These are phyloP conservation scores for Candolleomyces efflorescens DNA, from an alignment of 768 basidiomycete species.

Conservation along the genomic window DNA sequence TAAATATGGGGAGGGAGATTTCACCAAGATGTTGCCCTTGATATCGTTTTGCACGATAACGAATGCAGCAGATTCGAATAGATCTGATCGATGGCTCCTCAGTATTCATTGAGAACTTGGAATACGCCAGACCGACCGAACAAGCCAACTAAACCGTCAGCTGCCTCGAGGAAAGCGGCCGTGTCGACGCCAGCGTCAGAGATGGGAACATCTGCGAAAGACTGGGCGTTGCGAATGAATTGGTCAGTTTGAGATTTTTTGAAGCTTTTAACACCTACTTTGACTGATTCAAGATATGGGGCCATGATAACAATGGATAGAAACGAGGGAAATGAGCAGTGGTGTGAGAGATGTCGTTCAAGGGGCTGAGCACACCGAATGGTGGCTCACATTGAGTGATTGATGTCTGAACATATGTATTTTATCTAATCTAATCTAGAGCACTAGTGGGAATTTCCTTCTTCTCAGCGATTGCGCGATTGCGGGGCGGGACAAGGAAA, in stretches of 20 bases:
- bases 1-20: slow-evolving; percentile 17
- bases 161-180: slow-evolving; percentile 79
- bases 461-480: neutral
- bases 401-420: neutral
- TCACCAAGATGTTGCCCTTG: slow-evolving; percentile 86
- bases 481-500: neutral
- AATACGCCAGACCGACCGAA: slow-evolving; percentile 61
- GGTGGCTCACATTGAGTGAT: too few relatives aligned
- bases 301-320: slow-evolving; percentile 44
- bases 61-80: slow-evolving; percentile 85
- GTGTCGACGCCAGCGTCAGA: slow-evolving; percentile 90
- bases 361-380: too few relatives aligned
- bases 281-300: slow-evolving; percentile 70
- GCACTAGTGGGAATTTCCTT: neutral
- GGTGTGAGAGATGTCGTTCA: neutral
- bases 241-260: neutral
- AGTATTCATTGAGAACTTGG: neutral
- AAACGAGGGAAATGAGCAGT: neutral
- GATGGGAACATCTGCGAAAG: slow-evolving; percentile 88
- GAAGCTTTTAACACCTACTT: slow-evolving; percentile 34
- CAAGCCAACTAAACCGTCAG: slow-evolving; percentile 81
- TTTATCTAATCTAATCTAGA: slow-evolving; percentile 25
- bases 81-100: slow-evolving; percentile 43
- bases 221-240: slow-evolving; percentile 44
- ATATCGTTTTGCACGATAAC: slow-evolving; percentile 79